Evolutionary conservation across 1,139 yeast species (phyloP).

Genomic region (Nadsonia commutata): DNA sequence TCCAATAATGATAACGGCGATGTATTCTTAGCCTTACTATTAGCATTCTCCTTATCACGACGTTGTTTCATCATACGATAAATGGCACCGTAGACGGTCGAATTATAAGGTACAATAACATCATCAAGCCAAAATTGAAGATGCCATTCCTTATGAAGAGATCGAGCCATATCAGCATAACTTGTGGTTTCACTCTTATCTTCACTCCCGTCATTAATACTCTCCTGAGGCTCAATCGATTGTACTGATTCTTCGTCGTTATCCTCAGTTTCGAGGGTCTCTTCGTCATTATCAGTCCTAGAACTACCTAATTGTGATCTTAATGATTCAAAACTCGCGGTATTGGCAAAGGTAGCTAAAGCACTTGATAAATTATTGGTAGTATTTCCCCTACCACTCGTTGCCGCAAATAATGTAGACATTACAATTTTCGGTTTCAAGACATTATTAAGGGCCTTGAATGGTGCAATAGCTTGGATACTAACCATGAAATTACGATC

Average conservation of each 20-base stretch:
- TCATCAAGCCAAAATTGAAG: slow-evolving; percentile 53
- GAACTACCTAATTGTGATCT: slow-evolving; percentile 5
- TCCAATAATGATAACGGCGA: slow-evolving; percentile 4
- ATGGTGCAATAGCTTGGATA: slow-evolving; percentile 85
- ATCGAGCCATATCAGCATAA: slow-evolving; percentile 10
- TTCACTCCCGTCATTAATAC: slow-evolving; percentile 1
- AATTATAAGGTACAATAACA: slow-evolving; percentile 47
- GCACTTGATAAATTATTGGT: slow-evolving; percentile 7
- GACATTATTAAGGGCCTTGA: slow-evolving; percentile 55
- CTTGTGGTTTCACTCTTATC: slow-evolving; percentile 9
- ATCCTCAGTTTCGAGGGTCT: neutral
- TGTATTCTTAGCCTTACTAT: neutral
- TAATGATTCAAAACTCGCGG: slow-evolving; percentile 1
- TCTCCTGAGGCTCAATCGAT: neutral
- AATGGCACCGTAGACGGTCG: slow-evolving; percentile 71
- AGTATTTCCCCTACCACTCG: slow-evolving; percentile 2
- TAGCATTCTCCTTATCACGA: slow-evolving; percentile 7
- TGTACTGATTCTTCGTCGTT: neutral
- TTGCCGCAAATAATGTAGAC: slow-evolving; percentile 8
- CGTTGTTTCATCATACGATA: slow-evolving; percentile 34
- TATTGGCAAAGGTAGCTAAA: slow-evolving; percentile 11
- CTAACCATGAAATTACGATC: slow-evolving; percentile 26
- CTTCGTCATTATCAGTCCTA: slow-evolving; percentile 7
- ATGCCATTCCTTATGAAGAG: slow-evolving; percentile 25
- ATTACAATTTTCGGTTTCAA: slow-evolving; percentile 15